Conservation (phyloP, 345 rosid species). For the Rhizophora apiculata region DNA sequence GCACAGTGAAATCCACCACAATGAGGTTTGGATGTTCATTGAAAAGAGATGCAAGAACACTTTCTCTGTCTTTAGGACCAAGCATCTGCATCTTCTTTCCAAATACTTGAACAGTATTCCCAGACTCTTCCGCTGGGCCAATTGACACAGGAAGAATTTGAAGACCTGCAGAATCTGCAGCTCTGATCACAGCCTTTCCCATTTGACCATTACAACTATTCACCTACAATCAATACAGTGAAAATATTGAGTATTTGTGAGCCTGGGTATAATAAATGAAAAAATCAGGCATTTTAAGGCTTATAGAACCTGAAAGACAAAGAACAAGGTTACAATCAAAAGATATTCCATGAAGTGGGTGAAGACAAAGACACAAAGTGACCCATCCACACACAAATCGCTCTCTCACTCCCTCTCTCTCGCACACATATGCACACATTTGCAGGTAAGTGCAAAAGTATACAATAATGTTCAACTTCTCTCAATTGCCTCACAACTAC, state of each 20-base stretch:
- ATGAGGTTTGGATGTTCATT: constrained; percentile 66
- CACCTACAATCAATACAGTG: constrained; percentile 44
- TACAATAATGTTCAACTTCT: too few species aligned
- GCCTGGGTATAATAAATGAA: too few species aligned
- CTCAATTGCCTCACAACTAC: too few species aligned
- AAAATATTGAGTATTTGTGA: not conserved
- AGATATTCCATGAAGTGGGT: too few species aligned
- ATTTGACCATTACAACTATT: constrained; percentile 83
- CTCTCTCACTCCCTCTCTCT: too few species aligned
- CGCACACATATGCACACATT: too few species aligned
- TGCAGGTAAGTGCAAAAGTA: too few species aligned
- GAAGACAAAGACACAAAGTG: too few species aligned
- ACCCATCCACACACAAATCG: too few species aligned
- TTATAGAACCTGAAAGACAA: too few species aligned
- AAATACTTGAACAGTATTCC: constrained; percentile 54
- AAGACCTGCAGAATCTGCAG: constrained; percentile 84
- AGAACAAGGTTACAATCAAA: too few species aligned
- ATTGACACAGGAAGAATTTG: constrained; percentile 67
- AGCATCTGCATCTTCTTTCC: constrained; percentile 68
- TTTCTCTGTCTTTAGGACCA: constrained; percentile 72
- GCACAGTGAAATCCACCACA: constrained; percentile 83
- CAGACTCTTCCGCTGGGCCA: constrained; percentile 67
- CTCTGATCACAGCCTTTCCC: constrained; percentile 88
- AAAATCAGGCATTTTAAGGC: too few species aligned
- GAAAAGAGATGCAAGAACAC: constrained; percentile 54